Evolutionary conservation across 495 filamentous ascomycete genomes (phyloP), one percentile per base, ranked within the genome.

Genomic region (Neurospora tetrasperma): DNA sequence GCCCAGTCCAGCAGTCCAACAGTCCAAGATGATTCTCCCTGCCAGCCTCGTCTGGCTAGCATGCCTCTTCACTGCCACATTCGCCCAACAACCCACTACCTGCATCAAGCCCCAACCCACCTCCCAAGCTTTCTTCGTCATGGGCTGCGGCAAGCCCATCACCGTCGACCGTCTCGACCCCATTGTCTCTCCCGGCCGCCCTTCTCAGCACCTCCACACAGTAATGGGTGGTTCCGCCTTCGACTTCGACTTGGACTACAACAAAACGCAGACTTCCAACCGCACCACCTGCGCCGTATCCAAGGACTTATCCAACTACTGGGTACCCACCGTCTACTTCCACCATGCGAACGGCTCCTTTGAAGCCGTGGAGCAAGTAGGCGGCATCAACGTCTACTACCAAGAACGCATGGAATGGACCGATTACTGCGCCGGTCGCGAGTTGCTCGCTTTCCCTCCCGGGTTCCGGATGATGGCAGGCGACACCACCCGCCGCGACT

Each of bases 221-320:
- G 85, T 93, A 73, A 84, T 88, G 76, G 92, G 92, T 35, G 90
- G 90, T 72, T 90, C 86, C 76, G 88, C 83, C 9, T 93, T 93
- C 77, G 82, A 84, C 54, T 84, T 90, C 62, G 82, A 77, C 42
- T 90, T 92, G 87, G 81, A 81, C 71, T 90, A 88, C 74, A 74
- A 80, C 8, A 78, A 84, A 20, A 84, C 89, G 27, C 84, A 86
- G 44, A 73, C 76, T 38, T 89, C 90, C 0, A 85, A 82, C 12
- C 54, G 54, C 27, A 90, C 89, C 43, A 86, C 90, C 2, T 91
- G 90, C 74, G 81, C 82, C 1, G 85, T 90, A 41, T 88, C 85
- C 69, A 79, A 86, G 72, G 92, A 94, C 80, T 81, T 89, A 73
- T 90, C 87, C 74, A 92, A 89, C 79, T 94, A 94, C 83, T 94